Evolutionary conservation across 2,329 filamentous ascomycete species (phyloP), one percentile per base, ranked within the genome.

Genomic region (Claviceps cyperi): DNA sequence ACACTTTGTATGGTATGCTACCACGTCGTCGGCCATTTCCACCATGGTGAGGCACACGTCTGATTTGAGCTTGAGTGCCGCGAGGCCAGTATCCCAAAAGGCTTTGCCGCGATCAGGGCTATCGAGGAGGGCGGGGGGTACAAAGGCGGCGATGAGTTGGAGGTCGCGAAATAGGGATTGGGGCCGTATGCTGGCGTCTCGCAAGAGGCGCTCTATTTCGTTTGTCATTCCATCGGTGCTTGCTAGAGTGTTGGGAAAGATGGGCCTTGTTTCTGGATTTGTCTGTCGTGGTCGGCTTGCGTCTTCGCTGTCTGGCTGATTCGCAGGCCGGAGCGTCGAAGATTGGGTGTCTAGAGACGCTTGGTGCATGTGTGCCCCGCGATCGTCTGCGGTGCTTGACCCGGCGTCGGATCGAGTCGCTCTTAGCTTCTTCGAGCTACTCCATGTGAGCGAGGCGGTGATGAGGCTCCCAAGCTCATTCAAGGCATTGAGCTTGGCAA

Each of bases 51-150:
- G 79, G 65, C 87, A 91, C 4, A 92, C 81, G 56, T 95, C 88
- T 56, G 87, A 81, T 65, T 96, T 97, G 49, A 95, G 75, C 37
- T 81, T 80, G n/a, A 96, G 73, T 2, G 91, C 89, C 0, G 92
- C 91, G 5, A 95, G 76, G 0, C 86, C 88, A 24, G 89, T 84
- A 59, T 95, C 87, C 78, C 89, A 86, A 63, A 97, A 97, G 0
- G 90, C 87, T 57, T 89, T 92, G 47, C 77, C 80, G 2, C 72
- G 72, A 40, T 82, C 80, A 0, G 77, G 76, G 56, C 74, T 75
- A 58, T 84, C 81, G 7, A 85, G 66, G 1, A 81, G 68, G 0
- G 73, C 68, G 1, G 78, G 64, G 5, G 80, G 76, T 3, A 84
- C 78, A 58, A 84, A 83, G 0, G 80, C 74, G 1, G 80, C 78